Base-by-base conservation (phyloP, 208 protist genomes). In the Trypanosoma platydactyli region DNA sequence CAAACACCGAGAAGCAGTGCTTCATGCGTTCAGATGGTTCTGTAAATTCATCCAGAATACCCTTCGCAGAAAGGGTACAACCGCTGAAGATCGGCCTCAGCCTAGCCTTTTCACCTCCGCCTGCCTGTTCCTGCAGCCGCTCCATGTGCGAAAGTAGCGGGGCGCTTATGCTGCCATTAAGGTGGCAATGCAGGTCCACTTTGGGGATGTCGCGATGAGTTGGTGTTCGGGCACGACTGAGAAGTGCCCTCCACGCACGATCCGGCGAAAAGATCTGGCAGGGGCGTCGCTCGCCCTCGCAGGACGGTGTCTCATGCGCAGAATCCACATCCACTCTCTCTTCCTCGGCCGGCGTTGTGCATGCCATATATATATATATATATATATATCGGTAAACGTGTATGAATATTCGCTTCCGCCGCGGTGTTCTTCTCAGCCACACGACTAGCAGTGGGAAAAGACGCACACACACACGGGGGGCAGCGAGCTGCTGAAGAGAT, bases 1-100 rank as follows among this genome's bases (percentile, higher is more conserved):
- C 89, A 73, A 95, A 95, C 0, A 92, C 72, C 5, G 42, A 50
- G 58, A 95, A 95, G 68, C 80, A 89, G 53, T 87, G 69, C 63
- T 85, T 68, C 89, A 95, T 95, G n/a, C 77, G 69, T 13, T 80
- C 82, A 24, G 44, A 44, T 13, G 73, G 49, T 15, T 63, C 48
- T 27, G 5, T 41, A 24, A 45, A 64, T 29, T 63, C 13, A 18
- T 45, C 35, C 29, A 54, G 27, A 41, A 54, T 40, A 46, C 29
- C 25, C 16, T 62, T 55, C n/a, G 52, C 11, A 15, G 7, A 18
- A 12, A 45, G 11, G 29, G 30, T n/a, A 46, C 48, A 0, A 22
- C 38, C 24, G 22, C 9, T 11, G 20, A 16, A 22, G 13, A 38
- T 13, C 33, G 25, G 16, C 13, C 3, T 3, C 12, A 33, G n/a